A percentile compares a stretch with the other conserved stretches of the same genome.
Conservation (phyloP, 1,139 yeast species). For the Saccharomyces hybrid region DNA sequence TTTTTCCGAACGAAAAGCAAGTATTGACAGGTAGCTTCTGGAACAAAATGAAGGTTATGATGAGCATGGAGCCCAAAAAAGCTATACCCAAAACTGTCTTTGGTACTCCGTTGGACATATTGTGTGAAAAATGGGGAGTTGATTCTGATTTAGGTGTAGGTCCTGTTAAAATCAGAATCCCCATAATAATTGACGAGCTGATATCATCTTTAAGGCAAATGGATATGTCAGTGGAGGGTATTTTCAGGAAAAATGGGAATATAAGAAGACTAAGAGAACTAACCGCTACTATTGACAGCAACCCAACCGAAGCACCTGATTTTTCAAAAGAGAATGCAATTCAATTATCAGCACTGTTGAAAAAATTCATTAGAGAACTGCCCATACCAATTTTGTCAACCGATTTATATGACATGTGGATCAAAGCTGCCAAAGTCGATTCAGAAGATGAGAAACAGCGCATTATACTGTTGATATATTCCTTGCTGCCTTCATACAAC, state of each 20-base stretch:
- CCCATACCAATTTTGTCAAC: conserved; percentile 87
- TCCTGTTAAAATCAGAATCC: conserved; percentile 70
- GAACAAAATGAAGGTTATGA: conserved; percentile 53
- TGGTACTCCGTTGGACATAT: conserved; percentile 66
- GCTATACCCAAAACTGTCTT: conserved; percentile 44
- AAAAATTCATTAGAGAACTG: conserved; percentile 83
- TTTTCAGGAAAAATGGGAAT: conserved; percentile 93
- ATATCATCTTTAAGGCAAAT: conserved; percentile 78
- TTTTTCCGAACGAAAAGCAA: conserved; percentile 7
- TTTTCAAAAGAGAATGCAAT: conserved; percentile 76
- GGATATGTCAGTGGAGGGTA: conserved; percentile 96
- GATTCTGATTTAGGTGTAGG: conserved; percentile 87
- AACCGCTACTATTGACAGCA: conserved; percentile 64
- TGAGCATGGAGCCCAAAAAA: conserved; percentile 28
- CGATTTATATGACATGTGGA: conserved; percentile 72
- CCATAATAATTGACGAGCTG: conserved; percentile 80
- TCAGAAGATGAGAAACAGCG: conserved; percentile 46
- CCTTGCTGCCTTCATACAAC: conserved; percentile 74
- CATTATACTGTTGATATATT: conserved; percentile 62
- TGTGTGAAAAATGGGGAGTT: conserved; percentile 72
- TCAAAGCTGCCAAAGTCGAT: conserved; percentile 56
- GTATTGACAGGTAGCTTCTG: conserved; percentile 43
- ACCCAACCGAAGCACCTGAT: conserved; percentile 68
- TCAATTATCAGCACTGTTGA: conserved; percentile 87
- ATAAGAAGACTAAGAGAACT: conserved; percentile 73